Base-by-base conservation (phyloP, 1,284 basidiomycete species). In the Malassezia obtusa region DNA sequence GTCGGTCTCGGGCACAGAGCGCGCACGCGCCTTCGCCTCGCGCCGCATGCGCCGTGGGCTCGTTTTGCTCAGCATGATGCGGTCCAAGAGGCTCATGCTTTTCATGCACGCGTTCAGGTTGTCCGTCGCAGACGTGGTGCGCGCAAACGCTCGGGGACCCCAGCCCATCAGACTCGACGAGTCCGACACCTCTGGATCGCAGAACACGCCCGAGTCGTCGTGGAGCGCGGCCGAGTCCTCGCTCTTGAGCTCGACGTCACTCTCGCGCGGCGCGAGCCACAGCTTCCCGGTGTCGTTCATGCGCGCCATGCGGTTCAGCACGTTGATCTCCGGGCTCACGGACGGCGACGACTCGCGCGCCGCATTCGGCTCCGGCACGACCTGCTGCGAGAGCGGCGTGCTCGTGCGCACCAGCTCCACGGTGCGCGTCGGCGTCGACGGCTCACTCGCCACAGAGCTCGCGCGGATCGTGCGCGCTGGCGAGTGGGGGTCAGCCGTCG, bases 31-130 rank as follows among this genome's bases (percentile, higher is more conserved):
- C 52, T 67, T 69, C 24, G 63, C 62, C 28, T 68, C 64, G 33
- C 61, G 62, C 26, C 67, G 59, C 8, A 62, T 60, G 3, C 68
- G 61, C 22, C 62, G 50, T 14, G 68, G 68, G 47, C 68, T 71
- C 21, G 58, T 61, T 40, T 69, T 62, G 49, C 59, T 58, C 19
- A 63, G 49, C 68, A 71, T 71, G 52, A 71, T 50, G 43, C 65
- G 66, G 49, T 71, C 68, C 43, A 71, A 54, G 28, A 71, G 58
- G 57, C 59, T 64, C 37, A 69, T 61, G 17, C 60, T 53, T 49
- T 65, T 64, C 60, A 69, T 64, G 57, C 59, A 61, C 49, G 56
- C 52, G 47, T 65, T 56, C 14, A 62, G 40, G 31, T 49, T 44
- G 6, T 63, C 61, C n/a, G 56, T 43, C 12, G 28, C 26, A 17